Conservation (phyloP, 2,329 filamentous ascomycete species). For the Bretziella fagacearum region DNA sequence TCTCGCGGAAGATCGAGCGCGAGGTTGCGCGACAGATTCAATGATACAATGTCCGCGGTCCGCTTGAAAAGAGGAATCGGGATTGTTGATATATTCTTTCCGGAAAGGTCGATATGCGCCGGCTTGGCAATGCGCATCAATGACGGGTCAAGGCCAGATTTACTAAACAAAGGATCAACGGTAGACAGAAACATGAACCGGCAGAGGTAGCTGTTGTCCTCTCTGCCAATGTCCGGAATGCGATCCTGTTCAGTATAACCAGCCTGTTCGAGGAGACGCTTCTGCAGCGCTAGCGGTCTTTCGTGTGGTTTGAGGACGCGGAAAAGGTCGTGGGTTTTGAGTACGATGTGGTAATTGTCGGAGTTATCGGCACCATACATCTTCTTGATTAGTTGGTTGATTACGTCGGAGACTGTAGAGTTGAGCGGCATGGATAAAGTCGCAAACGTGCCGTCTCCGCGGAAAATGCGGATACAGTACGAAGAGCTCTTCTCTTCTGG, state of each 20-base stretch:
- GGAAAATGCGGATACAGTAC: constrained; percentile 91
- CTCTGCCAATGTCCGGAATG: constrained; percentile 82
- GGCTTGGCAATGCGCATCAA: constrained; percentile 75
- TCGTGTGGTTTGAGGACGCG: constrained; percentile 64
- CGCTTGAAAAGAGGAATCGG: constrained; percentile 88
- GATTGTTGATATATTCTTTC: constrained; percentile 82
- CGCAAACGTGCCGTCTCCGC: constrained; percentile 83
- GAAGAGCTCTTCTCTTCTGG: constrained; percentile 52
- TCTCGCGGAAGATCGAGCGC: constrained; percentile 87
- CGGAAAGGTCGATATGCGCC: constrained; percentile 82
- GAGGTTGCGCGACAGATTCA: constrained; percentile 85
- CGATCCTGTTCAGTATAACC: constrained; percentile 77
- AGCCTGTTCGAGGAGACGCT: constrained; percentile 73
- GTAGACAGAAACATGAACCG: constrained; percentile 82
- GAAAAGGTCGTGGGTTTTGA: constrained; percentile 82
- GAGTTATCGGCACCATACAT: constrained; percentile 79
- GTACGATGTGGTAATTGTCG: constrained; percentile 87
- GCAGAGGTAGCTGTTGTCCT: constrained; percentile 94
- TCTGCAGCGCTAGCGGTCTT: constrained; percentile 78
- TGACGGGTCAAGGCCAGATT: constrained; percentile 57
- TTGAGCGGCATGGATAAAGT: constrained; percentile 74
- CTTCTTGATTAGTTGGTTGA: constrained; percentile 84
- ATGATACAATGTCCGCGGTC: constrained; percentile 77
- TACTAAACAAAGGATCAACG: constrained; percentile 36
- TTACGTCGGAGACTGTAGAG: constrained; percentile 70